These are phyloP conservation scores for Pilasporangium apinafurcum DNA, from an alignment of 352 stramenopile genomes.

Conservation along the genomic window DNA sequence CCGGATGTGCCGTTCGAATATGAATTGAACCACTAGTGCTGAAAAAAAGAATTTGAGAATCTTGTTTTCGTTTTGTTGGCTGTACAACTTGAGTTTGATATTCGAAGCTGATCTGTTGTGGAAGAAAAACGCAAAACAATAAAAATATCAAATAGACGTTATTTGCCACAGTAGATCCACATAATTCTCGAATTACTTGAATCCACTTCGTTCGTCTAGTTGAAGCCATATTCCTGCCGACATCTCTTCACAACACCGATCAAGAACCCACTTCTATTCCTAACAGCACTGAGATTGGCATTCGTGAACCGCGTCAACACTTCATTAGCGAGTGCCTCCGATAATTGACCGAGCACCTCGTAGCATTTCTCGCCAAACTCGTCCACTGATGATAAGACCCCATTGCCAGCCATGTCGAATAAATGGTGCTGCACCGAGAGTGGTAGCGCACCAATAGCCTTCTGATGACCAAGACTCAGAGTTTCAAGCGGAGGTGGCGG, in stretches of 20 bases:
- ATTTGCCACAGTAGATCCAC: background rate
- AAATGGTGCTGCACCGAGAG: conserved; percentile 66
- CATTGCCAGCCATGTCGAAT: conserved; percentile 46
- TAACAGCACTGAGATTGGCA: conserved; percentile 60
- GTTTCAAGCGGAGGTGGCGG: conserved; percentile 3
- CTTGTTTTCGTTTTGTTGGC: background rate
- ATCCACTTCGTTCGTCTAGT: conserved; percentile 4
- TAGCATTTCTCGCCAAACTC: conserved; percentile 80
- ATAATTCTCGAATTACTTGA: background rate
- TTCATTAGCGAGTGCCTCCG: conserved; percentile 67
- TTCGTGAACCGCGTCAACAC: conserved; percentile 67
- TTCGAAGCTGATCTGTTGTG: too few species aligned
- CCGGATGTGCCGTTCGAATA: conserved; percentile 1
- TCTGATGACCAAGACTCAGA: conserved; percentile 4
- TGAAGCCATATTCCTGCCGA: conserved; percentile 73
- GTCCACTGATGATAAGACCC: conserved; percentile 52
- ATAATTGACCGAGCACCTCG: conserved; percentile 68
- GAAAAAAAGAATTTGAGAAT: conserved; percentile 1
- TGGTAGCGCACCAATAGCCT: conserved; percentile 27
- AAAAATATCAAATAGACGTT: background rate
- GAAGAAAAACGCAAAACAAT: background rate
- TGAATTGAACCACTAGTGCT: conserved; percentile 18
- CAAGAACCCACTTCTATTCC: conserved; percentile 78
- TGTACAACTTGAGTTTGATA: too few species aligned
- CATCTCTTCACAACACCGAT: conserved; percentile 78